Evolutionary conservation across 805 yeast genomes (phyloP), one percentile per base, ranked within the genome.

Genomic region (Candida nemodendra): DNA sequence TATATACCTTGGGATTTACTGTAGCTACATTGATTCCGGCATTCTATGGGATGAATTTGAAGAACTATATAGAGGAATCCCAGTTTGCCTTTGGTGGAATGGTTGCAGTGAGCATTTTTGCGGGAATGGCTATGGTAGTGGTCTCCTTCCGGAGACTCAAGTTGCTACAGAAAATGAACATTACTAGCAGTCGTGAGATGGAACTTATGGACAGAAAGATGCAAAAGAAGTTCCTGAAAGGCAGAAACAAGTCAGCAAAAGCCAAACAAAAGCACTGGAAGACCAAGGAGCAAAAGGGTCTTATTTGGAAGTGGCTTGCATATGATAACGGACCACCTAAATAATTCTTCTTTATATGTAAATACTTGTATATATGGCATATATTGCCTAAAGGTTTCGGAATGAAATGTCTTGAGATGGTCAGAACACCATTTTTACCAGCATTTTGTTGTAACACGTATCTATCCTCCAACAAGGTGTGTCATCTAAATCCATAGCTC

Each of bases 21-120:
- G 83, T 86, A 16, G 95, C 95, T 1, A 83, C 95, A 1, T 65
- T 86, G 15, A 51, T 87, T 1, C 95, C 96, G 2, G 95, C 95
- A 6, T 81, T 89, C 50, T 90, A 86, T 54, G 96, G 95, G 23
- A 85, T 85, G 95, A 85, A 85, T 54, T 64, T 85, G 51, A 81
- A 81, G 45, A 85, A 85, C 51, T 84, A 79, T 53, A 77, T 84
- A 4, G 95, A 85, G 57, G 86, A 82, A 4, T 76, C 84, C 1
- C 53, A 65, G 24, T 54, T 62, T 27, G 93, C 93, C 0, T 85
- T 85, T 59, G 78, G 72, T 0, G 64, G 69, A 2, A 81, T 84
- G 4, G 68, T 82, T 2, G 56, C 59, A 0, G 38, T 76, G 4
- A 79, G 88, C 9, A 48, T 77, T 2, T 11, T 77, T 0, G 70